These are phyloP conservation scores for Linanthus parryae DNA, from an alignment of 148 eudicot species.

Conservation along the genomic window DNA sequence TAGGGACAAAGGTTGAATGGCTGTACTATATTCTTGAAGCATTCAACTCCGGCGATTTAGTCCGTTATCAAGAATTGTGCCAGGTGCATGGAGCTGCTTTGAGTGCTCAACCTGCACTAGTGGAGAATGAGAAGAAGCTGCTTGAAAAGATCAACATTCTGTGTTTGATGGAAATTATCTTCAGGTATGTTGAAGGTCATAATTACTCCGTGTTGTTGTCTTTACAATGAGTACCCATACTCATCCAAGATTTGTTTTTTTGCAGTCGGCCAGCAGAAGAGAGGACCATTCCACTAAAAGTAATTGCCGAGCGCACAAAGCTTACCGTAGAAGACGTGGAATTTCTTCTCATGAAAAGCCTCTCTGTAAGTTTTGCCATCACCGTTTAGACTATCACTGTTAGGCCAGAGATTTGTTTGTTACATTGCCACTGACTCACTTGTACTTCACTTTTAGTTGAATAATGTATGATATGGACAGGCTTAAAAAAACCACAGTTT, in stretches of 20 bases:
- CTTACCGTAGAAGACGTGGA: slow-evolving; percentile 84
- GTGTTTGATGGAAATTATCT: slow-evolving; percentile 97
- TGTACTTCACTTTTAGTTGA: not conserved
- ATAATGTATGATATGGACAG: not conserved
- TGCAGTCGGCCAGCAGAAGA: slow-evolving; percentile 92
- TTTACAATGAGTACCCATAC: no score
- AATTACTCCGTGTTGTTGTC: no score
- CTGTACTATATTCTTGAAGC: slow-evolving; percentile 87
- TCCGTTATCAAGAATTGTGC: slow-evolving; percentile 84
- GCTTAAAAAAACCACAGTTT: no score
- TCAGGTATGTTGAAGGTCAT: slow-evolving; percentile 67
- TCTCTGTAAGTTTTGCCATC: slow-evolving; percentile 56
- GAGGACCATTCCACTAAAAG: slow-evolving; percentile 71
- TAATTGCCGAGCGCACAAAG: slow-evolving; percentile 81
- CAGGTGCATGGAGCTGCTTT: slow-evolving; percentile 72
- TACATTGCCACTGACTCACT: not conserved
- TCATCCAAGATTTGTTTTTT: not conserved
- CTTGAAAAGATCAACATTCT: slow-evolving; percentile 91
- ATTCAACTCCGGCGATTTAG: slow-evolving; percentile 80
- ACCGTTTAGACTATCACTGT: not conserved
- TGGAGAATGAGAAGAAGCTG: slow-evolving; percentile 82
- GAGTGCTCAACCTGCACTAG: slow-evolving; percentile 83
- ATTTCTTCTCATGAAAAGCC: slow-evolving; percentile 97
- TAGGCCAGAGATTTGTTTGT: not conserved
- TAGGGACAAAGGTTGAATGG: slow-evolving; percentile 97